Evolutionary conservation across 169 alveolate genomes (phyloP), one percentile per base, ranked within the genome.

Genomic region (Plasmodium coatneyi): DNA sequence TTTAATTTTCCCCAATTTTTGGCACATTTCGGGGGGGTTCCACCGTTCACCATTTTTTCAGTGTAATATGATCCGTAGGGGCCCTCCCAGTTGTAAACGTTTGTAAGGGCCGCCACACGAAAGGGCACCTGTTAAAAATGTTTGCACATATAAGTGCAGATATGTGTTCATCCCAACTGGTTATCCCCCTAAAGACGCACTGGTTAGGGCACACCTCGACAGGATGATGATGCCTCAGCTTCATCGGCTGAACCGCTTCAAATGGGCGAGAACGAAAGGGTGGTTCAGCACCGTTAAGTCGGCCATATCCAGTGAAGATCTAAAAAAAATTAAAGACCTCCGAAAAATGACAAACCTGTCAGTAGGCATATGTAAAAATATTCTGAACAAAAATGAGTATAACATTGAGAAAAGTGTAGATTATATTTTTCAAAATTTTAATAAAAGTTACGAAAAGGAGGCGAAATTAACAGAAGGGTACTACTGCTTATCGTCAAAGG

Each of bases 291-390:
- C 49, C 28, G 7, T 56, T 6, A 76, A 60, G 22, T 79, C 93
- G 30, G 28, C 10, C 9, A 39, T 78, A 60, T 66, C 87, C 28
- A 87, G 81, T 71, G 92, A 71, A 7, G 43, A 91, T 32, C 36
- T 91, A 46, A 80, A 52, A 70, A 91, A 70, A 49, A 91, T 91
- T 49, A 60, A 91, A 41, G 84, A 91, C 46, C 82, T 91, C 46
- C 92, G 95, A 70, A 91, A 91, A 71, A 39, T 71, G 19, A 91
- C 95, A 30, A 91, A 91, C 74, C 56, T 91, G 52, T 81, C 95
- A 16, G 41, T 91, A 10, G 71, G 92, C 54, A 81, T 60, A 56
- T 91, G 95, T 46, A 91, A 81, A 81, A 76, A 30, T 70, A 71
- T 91, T 49, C 82, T 91, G 74, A 91, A 41, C 76, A 80, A 91